Base-by-base conservation (phyloP, 345 rosid genomes). In the Ailanthus altissimus region DNA sequence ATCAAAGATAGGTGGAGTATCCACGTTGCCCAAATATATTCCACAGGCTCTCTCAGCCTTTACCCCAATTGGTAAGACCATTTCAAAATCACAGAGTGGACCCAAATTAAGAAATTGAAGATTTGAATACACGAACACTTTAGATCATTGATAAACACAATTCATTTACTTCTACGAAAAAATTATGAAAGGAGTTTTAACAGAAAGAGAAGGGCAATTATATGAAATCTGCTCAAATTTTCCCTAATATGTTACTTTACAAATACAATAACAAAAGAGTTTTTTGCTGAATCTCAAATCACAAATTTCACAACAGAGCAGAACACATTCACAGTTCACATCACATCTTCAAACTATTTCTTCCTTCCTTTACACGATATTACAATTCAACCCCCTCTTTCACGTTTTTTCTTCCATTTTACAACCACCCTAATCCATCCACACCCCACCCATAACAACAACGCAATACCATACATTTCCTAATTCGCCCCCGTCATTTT, bases 291-390 rank as follows among this genome's bases (percentile, higher is more conserved):
- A 56, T 72, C 68, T 13, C 59, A 32, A 32, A 1, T 7, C 3
- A 59, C 42, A 71, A 69, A n/a, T 53, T 59, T 50, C 79, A 76
- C 79, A 67, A 67, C 79, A 76, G 79, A 67, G 58, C 67, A 76
- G 73, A 67, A 64, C 28, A 42, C 78, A 75, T 57, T 76, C 57
- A 76, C 46, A 46, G 38, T 59, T 54, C 57, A 42, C 32, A 42
- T 21, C 21, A 63, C 23, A 51, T n/a, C 14, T 40, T 20, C 3
- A 38, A 26, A 3, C 38, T 13, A 25, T 0, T 14, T 46, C 46
- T 23, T 6, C 21, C 2, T 20, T 4, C 5, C 0, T 28, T 14
- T 32, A 32, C 38, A 32, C 26, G 26, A 58, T 57, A 43, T 57
- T 68, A 46, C 58, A 57, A 18, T 51, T 10, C 66, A 70, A 70